Conservation (phyloP, 345 rosid species). For the Syzygium jambos region DNA sequence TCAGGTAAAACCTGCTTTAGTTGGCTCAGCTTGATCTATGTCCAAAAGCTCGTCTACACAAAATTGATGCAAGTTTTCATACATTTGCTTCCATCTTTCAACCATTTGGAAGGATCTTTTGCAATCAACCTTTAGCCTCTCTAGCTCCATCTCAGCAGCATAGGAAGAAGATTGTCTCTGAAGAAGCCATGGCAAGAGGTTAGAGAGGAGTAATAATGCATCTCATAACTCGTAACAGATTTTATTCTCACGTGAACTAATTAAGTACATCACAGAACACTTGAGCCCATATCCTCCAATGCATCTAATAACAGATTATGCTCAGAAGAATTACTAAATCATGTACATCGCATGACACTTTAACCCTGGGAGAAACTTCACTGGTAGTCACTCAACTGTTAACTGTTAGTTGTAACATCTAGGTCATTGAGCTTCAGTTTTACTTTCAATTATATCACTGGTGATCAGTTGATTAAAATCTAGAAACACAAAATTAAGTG, state of each 20-base stretch:
- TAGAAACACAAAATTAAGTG: background rate
- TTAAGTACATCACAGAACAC: background rate
- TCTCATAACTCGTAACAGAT: background rate
- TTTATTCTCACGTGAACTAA: background rate
- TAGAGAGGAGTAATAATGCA: background rate
- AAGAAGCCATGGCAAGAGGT: background rate
- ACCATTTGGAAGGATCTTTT: slow-evolving; percentile 28
- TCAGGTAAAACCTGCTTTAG: background rate
- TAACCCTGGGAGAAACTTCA: background rate
- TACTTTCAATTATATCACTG: background rate
- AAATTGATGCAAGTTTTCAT: slow-evolving; percentile 48
- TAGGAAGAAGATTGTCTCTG: slow-evolving; percentile 53
- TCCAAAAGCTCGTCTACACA: slow-evolving; percentile 46
- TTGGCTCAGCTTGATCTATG: slow-evolving; percentile 3
- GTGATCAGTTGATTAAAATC: background rate
- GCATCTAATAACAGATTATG: background rate
- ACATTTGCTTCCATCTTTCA: slow-evolving; percentile 54
- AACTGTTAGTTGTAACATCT: background rate
- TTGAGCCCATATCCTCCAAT: background rate
- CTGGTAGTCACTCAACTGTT: background rate
- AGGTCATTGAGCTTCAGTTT: background rate
- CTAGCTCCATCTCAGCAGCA: slow-evolving; percentile 61
- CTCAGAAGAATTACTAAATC: background rate
- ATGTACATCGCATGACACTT: background rate
- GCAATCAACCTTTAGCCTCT: slow-evolving; percentile 45